Evolutionary conservation across 306 rosid species (phyloP), one percentile per base, ranked within the genome.

Genomic region (Boehmeria nivea): DNA sequence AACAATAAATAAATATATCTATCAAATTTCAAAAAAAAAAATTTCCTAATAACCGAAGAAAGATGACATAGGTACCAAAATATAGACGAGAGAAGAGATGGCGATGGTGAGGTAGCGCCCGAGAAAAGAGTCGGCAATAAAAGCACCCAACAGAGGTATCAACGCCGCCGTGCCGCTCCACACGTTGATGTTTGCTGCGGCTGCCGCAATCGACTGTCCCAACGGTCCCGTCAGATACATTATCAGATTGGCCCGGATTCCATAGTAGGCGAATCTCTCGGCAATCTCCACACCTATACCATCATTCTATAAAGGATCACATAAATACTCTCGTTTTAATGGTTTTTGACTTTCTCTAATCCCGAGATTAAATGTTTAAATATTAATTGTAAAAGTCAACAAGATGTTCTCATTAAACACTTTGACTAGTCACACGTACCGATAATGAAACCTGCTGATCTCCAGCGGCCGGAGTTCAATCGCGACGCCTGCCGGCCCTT

Each of bases 81-180:
- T 58, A 15, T 77, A 77, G 67, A 73, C 17, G 27, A 67, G 7
- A 40, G 86, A 81, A 12, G 86, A 61, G 2, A 81, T 14, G 0
- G 72, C 14, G 6, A 81, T 61, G n/a, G 87, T 77, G 36, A 76
- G 78, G 61, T 73, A 81, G 63, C 81, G 81, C 15, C 83, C 83
- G 1, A 81, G 72, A 50, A 45, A 39, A 20, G 83, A 70, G 12
- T 81, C 87, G 6, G 83, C 87, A 0, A 77, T 47, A 14, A 74
- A 71, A 18, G 82, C 86, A 1, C 82, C 86, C 3, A 72, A 12
- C 0, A 80, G 70, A 27, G 86, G 77, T 26, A 80, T 72, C 62
- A 80, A 21, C 27, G 72, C 6, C 25, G 79, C 63, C 10, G 85
- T 62, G 54, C 79, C 85, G 3, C 63, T 36, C 85, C 82, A 76